phyloP scores from a whole-genome alignment of 192 early-diverging fungal species.

The Backusella australiensis region DNA sequence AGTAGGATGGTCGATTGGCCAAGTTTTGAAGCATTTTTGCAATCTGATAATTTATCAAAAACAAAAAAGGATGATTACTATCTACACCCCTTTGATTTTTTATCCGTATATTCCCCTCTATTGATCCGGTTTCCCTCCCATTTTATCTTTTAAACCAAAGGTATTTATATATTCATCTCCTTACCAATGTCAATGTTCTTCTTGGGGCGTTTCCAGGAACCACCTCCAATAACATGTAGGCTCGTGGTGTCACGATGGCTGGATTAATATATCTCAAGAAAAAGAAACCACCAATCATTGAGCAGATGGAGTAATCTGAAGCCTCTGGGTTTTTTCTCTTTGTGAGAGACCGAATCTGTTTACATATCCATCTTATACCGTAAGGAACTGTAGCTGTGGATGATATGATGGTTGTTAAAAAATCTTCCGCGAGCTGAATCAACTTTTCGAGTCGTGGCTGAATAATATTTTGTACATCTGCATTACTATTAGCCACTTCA shows the following conservation, averaged over 20 bases:
- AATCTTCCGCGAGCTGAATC: conserved; percentile 82
- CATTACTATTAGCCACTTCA: conserved; percentile 77
- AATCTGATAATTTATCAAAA: conserved; percentile 42
- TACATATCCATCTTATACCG: conserved; percentile 98
- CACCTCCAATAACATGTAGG: conserved; percentile 87
- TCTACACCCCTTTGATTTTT: not conserved
- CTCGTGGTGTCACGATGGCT: conserved; percentile 92
- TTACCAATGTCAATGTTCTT: conserved; percentile 83
- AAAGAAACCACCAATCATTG: conserved; percentile 96
- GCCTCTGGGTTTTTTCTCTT: conserved; percentile 92
- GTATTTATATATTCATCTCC: not conserved
- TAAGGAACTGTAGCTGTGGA: conserved; percentile 89
- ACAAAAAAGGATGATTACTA: not conserved
- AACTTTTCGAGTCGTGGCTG: conserved; percentile 77
- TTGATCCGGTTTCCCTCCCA: not conserved
- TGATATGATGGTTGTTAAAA: conserved; percentile 85
- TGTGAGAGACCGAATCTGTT: conserved; percentile 91
- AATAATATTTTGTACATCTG: conserved; percentile 82
- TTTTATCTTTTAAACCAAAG: not conserved
- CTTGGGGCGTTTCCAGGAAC: conserved; percentile 78
- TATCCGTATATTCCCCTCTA: not conserved
- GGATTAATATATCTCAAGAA: conserved; percentile 96
- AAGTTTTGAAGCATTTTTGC: conserved; percentile 96
- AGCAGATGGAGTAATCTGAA: conserved; percentile 85
- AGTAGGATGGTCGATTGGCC: conserved; percentile 89